Evolutionary conservation across 106 monocot genomes (phyloP).

Genomic region (Ottelia alismoides): DNA sequence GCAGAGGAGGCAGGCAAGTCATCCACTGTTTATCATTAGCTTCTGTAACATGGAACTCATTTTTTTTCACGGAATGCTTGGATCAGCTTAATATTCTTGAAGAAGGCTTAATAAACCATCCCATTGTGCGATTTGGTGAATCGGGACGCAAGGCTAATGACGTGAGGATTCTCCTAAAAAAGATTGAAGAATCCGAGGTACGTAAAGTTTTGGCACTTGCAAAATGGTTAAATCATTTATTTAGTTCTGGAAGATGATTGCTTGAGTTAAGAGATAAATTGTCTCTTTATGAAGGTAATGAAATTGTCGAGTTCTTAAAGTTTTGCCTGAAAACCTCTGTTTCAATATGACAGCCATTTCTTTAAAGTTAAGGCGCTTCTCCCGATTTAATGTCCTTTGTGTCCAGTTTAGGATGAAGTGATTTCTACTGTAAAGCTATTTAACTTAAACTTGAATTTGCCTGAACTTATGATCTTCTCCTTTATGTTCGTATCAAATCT

Average conservation of each 20-base stretch:
- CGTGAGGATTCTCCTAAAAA: slow-evolving; percentile 53
- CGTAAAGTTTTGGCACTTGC: too few relatives aligned
- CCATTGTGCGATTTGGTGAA: slow-evolving; percentile 81
- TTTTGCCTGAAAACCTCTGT: too few relatives aligned
- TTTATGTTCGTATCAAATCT: too few relatives aligned
- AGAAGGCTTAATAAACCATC: slow-evolving; percentile 89
- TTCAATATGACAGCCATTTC: too few relatives aligned
- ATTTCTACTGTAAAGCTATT: too few relatives aligned
- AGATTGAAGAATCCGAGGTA: slow-evolving; percentile 98
- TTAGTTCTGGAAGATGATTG: slow-evolving; percentile 44
- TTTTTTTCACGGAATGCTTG: not conserved
- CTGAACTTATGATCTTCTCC: too few relatives aligned
- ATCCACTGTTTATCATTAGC: not conserved
- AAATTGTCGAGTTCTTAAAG: too few relatives aligned
- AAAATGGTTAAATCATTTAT: too few relatives aligned
- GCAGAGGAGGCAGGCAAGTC: slow-evolving; percentile 92
- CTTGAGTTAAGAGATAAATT: slow-evolving; percentile 81
- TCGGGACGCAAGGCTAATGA: slow-evolving; percentile 79
- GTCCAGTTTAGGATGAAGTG: too few relatives aligned
- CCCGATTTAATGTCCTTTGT: too few relatives aligned
- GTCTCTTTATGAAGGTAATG: slow-evolving; percentile 55
- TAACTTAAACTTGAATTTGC: too few relatives aligned
- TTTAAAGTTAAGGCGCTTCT: too few relatives aligned
- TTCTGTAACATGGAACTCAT: not conserved
- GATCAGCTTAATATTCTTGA: slow-evolving; percentile 81